These are phyloP conservation scores for Paecilomyces sp. DNA, from an alignment of 2,329 filamentous ascomycete genomes.

Conservation along the genomic window DNA sequence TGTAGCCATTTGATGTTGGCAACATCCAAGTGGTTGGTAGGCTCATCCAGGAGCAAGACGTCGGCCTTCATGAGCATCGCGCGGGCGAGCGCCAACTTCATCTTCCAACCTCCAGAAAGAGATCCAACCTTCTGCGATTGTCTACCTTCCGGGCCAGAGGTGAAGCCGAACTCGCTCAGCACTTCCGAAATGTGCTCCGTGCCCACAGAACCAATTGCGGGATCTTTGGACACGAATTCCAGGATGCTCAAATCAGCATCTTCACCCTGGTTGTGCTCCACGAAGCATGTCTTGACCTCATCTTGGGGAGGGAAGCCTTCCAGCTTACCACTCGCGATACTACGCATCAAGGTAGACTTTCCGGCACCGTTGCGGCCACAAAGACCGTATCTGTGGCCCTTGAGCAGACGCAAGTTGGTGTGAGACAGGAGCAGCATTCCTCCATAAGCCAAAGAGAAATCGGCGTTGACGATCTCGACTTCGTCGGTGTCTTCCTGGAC, in stretches of 20 bases:
- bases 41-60: conserved; percentile 92
- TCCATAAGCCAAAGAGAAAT: conserved; percentile 95
- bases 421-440: conserved; percentile 95
- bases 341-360: conserved; percentile 98
- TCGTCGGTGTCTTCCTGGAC: conserved; percentile 87
- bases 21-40: conserved; percentile 97
- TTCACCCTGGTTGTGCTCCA: conserved; percentile 98
- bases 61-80: conserved; percentile 98
- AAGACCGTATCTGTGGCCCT: conserved; percentile 94
- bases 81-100: conserved; percentile 94
- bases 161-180: conserved; percentile 88
- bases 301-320: conserved; percentile 94
- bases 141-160: conserved; percentile 76
- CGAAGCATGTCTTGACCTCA: conserved; percentile 89
- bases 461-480: conserved; percentile 91
- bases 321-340: conserved; percentile 89
- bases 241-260: conserved; percentile 94
- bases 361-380: conserved; percentile 95
- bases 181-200: conserved; percentile 75
- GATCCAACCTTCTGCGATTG: conserved; percentile 89
- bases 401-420: conserved; percentile 87
- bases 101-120: conserved; percentile 97
- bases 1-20: conserved; percentile 94
- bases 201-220: conserved; percentile 72
- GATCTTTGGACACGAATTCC: conserved; percentile 86